Evolutionary conservation across 306 rosid genomes (phyloP).

Genomic region (Oxytropis ochrocephala): DNA sequence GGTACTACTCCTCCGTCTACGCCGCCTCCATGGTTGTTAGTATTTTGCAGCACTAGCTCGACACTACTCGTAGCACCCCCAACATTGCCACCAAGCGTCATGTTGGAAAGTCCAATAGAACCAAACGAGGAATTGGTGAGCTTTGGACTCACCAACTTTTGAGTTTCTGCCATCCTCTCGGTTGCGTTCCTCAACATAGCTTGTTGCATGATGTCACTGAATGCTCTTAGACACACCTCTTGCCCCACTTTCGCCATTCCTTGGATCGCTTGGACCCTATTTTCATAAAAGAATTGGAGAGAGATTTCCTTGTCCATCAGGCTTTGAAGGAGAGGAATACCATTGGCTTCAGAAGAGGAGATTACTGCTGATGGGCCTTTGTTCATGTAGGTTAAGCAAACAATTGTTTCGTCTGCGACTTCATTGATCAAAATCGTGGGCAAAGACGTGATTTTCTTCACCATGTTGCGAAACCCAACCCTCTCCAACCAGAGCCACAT

Average conservation of each 20-base stretch:
- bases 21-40: not conserved
- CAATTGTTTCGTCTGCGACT: conserved; percentile 53
- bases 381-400: conserved; percentile 35
- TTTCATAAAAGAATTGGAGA: conserved; percentile 15
- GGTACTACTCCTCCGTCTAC: not conserved
- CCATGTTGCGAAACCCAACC: conserved; percentile 36
- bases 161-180: not conserved
- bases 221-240: conserved; percentile 36
- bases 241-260: conserved; percentile 25
- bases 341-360: conserved; percentile 1
- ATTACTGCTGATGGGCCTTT: not conserved
- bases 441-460: conserved; percentile 26
- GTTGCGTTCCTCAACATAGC: not conserved
- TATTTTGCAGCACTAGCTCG: not conserved
- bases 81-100: no score
- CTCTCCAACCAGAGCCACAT: conserved; percentile 77
- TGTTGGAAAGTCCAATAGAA: not conserved
- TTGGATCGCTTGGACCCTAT: not conserved
- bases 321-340: conserved; percentile 41
- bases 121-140: not conserved
- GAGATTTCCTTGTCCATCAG: conserved; percentile 37
- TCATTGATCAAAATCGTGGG: conserved; percentile 47
- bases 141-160: not conserved
- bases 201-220: conserved; percentile 41
- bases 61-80: no score